A percentile compares a stretch with the other conserved stretches of the same genome.
phyloP scores from a whole-genome alignment of 148 eudicot genomes.

The Silene conica region DNA sequence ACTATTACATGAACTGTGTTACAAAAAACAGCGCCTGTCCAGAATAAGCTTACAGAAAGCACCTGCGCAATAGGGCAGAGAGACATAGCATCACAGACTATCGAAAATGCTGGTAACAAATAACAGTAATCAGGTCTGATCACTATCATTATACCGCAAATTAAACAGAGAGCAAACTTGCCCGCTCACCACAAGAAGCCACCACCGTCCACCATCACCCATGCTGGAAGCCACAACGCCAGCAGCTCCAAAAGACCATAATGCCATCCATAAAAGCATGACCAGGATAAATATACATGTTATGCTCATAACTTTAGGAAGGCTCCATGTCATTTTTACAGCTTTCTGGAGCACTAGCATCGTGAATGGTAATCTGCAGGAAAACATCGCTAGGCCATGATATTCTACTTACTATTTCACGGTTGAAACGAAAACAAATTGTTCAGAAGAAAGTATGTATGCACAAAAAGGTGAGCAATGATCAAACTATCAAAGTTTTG shows the following conservation, averaged over 20 bases:
- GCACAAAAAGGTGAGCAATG: too few relatives aligned
- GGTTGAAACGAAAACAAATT: too few relatives aligned
- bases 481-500: too few relatives aligned
- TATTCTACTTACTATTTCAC: too few relatives aligned
- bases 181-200: conserved; percentile 99
- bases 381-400: too few relatives aligned
- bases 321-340: conserved; percentile 86
- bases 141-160: conserved; percentile 9
- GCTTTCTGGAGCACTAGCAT: conserved; percentile 95
- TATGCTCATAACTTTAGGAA: conserved; percentile 78
- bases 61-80: conserved; percentile 46
- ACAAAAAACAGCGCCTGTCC: conserved; percentile 98
- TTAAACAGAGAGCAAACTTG: conserved; percentile 54
- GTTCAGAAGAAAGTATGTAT: too few relatives aligned
- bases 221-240: conserved; percentile 88
- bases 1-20: conserved; percentile 95
- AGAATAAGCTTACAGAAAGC: conserved; percentile 78
- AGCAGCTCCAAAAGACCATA: conserved; percentile 94
- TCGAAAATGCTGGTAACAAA: conserved; percentile 1
- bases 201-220: conserved; percentile 88
- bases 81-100: conserved; percentile 18
- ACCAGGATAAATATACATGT: conserved; percentile 63
- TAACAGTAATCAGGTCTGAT: background rate
- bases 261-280: conserved; percentile 76
- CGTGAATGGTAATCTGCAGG: conserved; percentile 75